These are phyloP conservation scores for Ustilago shanxiensis DNA, from an alignment of 1,284 basidiomycete species.

Conservation along the genomic window DNA sequence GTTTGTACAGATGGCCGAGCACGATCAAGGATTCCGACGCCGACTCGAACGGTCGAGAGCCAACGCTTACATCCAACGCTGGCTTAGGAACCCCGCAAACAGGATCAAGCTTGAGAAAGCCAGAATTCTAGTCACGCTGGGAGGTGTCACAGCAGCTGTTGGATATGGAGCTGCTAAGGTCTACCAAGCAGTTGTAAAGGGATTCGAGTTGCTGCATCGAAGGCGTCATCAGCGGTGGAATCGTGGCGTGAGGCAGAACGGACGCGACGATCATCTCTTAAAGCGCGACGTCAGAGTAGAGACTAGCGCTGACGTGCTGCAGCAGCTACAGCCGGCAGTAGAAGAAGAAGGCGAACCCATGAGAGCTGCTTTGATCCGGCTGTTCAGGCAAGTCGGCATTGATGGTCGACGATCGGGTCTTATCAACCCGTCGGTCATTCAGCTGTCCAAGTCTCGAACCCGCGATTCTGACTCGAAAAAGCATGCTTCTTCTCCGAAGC, in stretches of 20 bases:
- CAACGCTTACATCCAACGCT: not conserved
- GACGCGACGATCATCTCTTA: no score
- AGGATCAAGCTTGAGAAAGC: not conserved
- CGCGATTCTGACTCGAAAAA: not conserved
- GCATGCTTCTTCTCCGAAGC: not conserved
- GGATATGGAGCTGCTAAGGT: no score
- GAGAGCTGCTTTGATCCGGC: not conserved
- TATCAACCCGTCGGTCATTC: not conserved
- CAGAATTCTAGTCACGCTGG: not conserved
- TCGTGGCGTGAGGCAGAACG: no score
- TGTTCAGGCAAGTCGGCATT: constrained; percentile 18
- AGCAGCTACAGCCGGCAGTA: not conserved
- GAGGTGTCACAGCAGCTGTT: no score
- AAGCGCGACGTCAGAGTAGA: no score
- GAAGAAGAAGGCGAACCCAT: not conserved
- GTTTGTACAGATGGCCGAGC: no score
- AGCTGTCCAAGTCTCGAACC: not conserved
- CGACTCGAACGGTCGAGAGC: not conserved
- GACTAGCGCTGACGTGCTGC: no score
- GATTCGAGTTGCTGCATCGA: no score
- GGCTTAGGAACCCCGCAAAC: not conserved
- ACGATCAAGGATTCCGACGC: no score
- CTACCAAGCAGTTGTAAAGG: no score
- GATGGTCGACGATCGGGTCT: constrained; percentile 3
- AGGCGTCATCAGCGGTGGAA: no score